Evolutionary conservation across 345 rosid genomes (phyloP).

Genomic region (Pistacia integerrima): DNA sequence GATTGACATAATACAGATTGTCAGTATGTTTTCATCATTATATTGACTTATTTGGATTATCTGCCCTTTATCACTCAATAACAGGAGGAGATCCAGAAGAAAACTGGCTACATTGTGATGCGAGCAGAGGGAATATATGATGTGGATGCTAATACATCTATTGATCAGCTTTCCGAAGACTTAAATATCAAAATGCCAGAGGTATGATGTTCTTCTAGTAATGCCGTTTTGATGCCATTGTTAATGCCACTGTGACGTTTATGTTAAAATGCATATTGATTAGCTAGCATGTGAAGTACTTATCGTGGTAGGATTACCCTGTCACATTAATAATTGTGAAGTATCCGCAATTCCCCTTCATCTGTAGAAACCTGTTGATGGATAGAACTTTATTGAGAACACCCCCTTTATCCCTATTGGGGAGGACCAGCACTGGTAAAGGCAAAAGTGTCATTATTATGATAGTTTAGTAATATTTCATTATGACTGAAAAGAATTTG

Average conservation of each 20-base stretch:
- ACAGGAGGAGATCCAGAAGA: slow-evolving; percentile 99
- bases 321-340: background rate
- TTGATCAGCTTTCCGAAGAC: slow-evolving; percentile 95
- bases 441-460: background rate
- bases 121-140: slow-evolving; percentile 93
- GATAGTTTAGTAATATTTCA: background rate
- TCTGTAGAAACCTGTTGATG: background rate
- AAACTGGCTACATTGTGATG: slow-evolving; percentile 97
- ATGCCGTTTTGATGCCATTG: too few species aligned
- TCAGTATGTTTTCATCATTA: background rate
- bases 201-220: slow-evolving; percentile 41
- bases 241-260: background rate
- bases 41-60: background rate
- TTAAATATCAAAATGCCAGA: slow-evolving; percentile 94
- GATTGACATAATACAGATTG: background rate
- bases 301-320: background rate
- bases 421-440: background rate
- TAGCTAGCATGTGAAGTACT: background rate
- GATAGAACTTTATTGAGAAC: background rate
- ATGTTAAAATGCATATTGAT: background rate
- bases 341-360: background rate
- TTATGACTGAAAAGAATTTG: background rate
- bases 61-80: background rate
- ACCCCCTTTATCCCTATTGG: background rate
- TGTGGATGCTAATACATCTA: slow-evolving; percentile 96